A percentile compares a stretch with the other conserved stretches of the same genome.
These are phyloP conservation scores for Fonsecaea erecta DNA, from an alignment of 2,329 filamentous ascomycete species.

Conservation along the genomic window DNA sequence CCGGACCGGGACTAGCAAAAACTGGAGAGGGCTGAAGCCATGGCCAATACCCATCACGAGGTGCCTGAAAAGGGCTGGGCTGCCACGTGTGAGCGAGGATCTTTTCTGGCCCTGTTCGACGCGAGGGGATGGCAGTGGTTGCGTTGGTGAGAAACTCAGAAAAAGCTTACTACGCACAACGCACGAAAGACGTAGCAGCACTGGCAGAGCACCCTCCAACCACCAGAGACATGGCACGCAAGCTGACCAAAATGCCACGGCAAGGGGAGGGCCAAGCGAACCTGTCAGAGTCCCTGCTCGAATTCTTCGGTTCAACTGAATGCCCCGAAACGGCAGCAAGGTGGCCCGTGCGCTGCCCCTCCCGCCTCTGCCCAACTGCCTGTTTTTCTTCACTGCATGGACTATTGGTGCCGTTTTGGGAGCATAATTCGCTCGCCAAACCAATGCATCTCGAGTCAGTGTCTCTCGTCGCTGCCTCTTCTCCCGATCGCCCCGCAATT, in stretches of 20 bases:
- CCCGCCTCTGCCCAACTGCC: conserved; percentile 8
- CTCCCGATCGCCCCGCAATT: conserved; percentile 9
- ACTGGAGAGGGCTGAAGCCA: conserved; percentile 5
- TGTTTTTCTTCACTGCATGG: background rate
- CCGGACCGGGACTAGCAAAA: conserved; percentile 18
- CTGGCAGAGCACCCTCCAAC: background rate
- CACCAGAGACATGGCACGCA: background rate
- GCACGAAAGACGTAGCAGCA: background rate
- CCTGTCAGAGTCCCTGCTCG: background rate
- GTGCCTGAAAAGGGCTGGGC: conserved; percentile 11
- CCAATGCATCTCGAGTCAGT: background rate
- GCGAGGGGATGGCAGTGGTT: background rate
- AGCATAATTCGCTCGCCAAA: background rate
- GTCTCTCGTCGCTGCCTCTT: background rate
- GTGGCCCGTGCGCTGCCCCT: background rate
- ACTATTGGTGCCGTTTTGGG: background rate
- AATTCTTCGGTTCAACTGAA: conserved; percentile 3
- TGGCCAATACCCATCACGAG: conserved; percentile 6
- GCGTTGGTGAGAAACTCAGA: background rate
- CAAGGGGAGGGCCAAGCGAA: conserved; percentile 2
- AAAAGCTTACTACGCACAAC: background rate
- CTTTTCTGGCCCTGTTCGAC: background rate
- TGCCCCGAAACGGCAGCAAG: conserved; percentile 2
- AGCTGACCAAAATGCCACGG: background rate
- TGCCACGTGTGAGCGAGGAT: conserved; percentile 19